phyloP scores from a whole-genome alignment of 129 eudicot species.

The Lonicera japonica region DNA sequence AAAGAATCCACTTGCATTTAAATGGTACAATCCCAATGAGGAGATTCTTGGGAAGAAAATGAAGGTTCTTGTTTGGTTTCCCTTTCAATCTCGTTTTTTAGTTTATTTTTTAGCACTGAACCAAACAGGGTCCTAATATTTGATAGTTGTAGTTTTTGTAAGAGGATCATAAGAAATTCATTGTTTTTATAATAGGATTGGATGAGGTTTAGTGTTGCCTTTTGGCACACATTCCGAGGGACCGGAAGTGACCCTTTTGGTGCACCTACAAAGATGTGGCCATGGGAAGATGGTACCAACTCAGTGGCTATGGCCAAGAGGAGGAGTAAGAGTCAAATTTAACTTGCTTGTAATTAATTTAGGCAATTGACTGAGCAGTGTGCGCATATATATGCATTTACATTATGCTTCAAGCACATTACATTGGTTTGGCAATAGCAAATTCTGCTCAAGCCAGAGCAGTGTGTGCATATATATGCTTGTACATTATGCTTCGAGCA shows the following conservation, averaged over 20 bases:
- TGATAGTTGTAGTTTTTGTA: not conserved
- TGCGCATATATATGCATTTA: too few species aligned
- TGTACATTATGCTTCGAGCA: too few species aligned
- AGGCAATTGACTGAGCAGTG: too few species aligned
- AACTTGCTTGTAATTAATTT: not conserved
- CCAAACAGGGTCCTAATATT: too few species aligned
- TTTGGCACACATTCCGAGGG: constrained; percentile 99
- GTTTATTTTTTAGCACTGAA: not conserved
- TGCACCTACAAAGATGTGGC: constrained; percentile 88
- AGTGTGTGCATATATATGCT: too few species aligned
- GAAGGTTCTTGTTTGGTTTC: constrained; percentile 45
- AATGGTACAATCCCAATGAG: constrained; percentile 90
- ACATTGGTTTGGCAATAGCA: too few species aligned
- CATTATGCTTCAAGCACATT: too few species aligned
- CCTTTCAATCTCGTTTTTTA: not conserved
- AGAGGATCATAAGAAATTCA: not conserved
- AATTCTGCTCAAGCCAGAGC: too few species aligned
- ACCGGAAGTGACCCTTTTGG: constrained; percentile 96
- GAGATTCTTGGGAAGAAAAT: constrained; percentile 91
- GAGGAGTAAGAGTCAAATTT: constrained; percentile 58
- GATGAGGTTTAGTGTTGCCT: constrained; percentile 95
- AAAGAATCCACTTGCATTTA: constrained; percentile 78
- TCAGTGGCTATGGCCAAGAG: constrained; percentile 92
- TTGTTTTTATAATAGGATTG: constrained; percentile 52
- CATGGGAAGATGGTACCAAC: constrained; percentile 99